Conservation (phyloP, 768 basidiomycete genomes). For the Mycena filopes region DNA sequence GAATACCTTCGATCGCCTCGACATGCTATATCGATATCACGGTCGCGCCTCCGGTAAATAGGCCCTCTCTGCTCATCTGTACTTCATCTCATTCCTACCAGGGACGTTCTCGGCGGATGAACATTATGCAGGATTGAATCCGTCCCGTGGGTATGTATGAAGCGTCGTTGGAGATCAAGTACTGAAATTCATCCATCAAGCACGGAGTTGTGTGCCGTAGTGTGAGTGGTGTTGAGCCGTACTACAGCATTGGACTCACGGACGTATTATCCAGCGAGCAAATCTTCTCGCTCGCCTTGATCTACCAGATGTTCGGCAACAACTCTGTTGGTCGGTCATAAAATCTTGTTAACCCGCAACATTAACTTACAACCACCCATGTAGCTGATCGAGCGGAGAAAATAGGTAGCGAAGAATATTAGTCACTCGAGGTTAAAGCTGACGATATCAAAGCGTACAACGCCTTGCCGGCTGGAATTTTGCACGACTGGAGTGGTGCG, state of each 20-base stretch:
- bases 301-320: constrained; percentile 54
- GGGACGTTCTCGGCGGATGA: constrained; percentile 56
- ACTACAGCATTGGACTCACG: background rate
- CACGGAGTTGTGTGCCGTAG: constrained; percentile 53
- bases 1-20: constrained; percentile 50
- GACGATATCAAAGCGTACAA: constrained; percentile 46
- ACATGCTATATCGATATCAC: constrained; percentile 52
- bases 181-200: constrained; percentile 28
- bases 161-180: background rate
- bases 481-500: constrained; percentile 52
- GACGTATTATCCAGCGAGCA: constrained; percentile 45
- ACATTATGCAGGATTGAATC: constrained; percentile 53
- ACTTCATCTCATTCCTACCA: background rate
- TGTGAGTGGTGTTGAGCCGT: constrained; percentile 39
- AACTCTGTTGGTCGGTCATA: constrained; percentile 43
- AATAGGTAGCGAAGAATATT: constrained; percentile 39
- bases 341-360: background rate
- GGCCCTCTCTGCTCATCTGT: background rate
- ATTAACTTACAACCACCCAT: background rate
- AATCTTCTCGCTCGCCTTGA: constrained; percentile 54
- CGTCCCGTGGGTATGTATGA: constrained; percentile 50
- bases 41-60: constrained; percentile 48
- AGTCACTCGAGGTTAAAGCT: background rate
- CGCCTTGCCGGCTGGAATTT: constrained; percentile 51
- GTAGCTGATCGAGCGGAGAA: constrained; percentile 51